A percentile compares a stretch with the other conserved stretches of the same genome.
Conservation (phyloP, 2,329 filamentous ascomycete species). For the Aspergillus fischeri region DNA sequence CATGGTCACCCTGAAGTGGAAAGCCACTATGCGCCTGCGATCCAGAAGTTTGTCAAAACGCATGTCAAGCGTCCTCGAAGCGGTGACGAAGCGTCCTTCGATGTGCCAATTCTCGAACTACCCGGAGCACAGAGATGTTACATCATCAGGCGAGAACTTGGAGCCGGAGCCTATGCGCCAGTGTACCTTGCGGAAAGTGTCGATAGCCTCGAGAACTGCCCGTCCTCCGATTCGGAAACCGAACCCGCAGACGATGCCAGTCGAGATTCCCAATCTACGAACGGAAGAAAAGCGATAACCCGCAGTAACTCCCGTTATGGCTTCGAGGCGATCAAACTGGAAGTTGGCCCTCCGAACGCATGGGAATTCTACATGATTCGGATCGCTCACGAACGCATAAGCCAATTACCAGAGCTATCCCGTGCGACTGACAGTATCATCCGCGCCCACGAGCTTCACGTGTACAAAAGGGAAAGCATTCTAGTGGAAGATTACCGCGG, state of each 20-base stretch:
- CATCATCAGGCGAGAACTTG: conserved; percentile 77
- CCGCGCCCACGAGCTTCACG: conserved; percentile 81
- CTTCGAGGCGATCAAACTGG: conserved; percentile 91
- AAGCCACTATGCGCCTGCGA: conserved; percentile 67
- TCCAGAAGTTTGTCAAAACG: conserved; percentile 75
- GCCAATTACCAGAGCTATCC: conserved; percentile 50
- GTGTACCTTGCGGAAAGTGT: conserved; percentile 85
- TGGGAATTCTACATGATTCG: conserved; percentile 99
- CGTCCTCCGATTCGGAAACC: conserved; percentile 28
- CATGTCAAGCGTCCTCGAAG: conserved; percentile 49
- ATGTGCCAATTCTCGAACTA: conserved; percentile 65
- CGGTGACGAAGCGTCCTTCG: conserved; percentile 56
- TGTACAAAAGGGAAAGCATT: conserved; percentile 87
- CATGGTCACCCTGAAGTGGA: conserved; percentile 64
- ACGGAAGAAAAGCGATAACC: conserved; percentile 23
- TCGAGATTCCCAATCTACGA: conserved; percentile 54
- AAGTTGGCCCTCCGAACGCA: conserved; percentile 70
- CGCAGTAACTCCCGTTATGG: conserved; percentile 44
- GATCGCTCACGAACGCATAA: conserved; percentile 71
- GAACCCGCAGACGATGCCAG: conserved; percentile 44
- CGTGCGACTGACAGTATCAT: conserved; percentile 75
- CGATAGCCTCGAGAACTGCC: conserved; percentile 44
- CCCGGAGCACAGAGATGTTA: conserved; percentile 64
- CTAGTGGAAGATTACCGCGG: conserved; percentile 81
- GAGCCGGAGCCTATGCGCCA: conserved; percentile 89